phyloP scores from a whole-genome alignment of 2,329 filamentous ascomycete genomes.

The Didymella segeticola region DNA sequence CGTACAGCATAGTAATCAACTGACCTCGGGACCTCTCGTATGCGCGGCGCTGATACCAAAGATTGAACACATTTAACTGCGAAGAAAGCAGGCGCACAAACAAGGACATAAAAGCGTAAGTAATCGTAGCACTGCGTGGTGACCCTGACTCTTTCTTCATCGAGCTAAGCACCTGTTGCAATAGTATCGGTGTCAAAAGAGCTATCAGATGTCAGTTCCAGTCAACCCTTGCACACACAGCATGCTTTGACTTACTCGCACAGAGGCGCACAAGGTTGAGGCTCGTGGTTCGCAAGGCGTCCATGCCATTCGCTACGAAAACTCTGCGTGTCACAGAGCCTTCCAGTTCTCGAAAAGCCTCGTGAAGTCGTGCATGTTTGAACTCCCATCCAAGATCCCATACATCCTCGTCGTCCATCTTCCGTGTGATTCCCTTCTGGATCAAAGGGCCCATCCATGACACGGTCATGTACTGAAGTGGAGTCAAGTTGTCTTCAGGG shows the following conservation, averaged over 20 bases:
- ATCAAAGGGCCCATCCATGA: constrained; percentile 84
- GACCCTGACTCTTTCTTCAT: constrained; percentile 65
- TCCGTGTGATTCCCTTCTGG: constrained; percentile 65
- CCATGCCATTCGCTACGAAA: constrained; percentile 77
- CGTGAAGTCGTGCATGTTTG: constrained; percentile 77
- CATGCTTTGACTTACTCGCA: constrained; percentile 52
- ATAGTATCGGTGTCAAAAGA: constrained; percentile 66
- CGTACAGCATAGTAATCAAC: constrained; percentile 83
- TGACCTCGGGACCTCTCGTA: constrained; percentile 87
- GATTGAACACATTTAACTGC: constrained; percentile 71
- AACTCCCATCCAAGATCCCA: constrained; percentile 83
- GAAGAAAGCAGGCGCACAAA: constrained; percentile 65
- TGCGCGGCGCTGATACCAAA: constrained; percentile 83
- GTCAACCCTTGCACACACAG: background rate
- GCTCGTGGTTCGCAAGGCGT: constrained; percentile 71
- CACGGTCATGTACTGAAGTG: constrained; percentile 86
- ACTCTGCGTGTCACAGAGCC: constrained; percentile 76
- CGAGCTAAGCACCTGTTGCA: constrained; percentile 74
- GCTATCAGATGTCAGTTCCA: constrained; percentile 20
- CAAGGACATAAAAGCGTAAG: constrained; percentile 70
- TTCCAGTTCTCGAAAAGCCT: constrained; percentile 73
- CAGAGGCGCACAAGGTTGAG: constrained; percentile 70
- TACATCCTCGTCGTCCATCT: constrained; percentile 79
- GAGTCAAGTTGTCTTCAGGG: constrained; percentile 78
- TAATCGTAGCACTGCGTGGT: constrained; percentile 64